Conservation (phyloP, 2,329 filamentous ascomycete genomes). For the Trichoderma sp. region DNA sequence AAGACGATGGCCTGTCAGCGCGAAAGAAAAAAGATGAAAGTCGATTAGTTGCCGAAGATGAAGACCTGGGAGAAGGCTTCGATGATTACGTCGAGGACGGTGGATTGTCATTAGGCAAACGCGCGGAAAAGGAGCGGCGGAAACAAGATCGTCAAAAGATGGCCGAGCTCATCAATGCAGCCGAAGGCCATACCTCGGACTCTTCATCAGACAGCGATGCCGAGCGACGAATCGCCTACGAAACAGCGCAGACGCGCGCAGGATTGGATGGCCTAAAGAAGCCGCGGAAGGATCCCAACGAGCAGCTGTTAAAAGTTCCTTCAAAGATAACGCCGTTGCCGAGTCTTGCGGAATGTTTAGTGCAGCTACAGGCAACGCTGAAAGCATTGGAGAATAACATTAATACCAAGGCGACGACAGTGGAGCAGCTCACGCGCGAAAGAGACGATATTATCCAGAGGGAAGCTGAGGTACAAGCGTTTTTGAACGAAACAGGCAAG, state of each 20-base stretch:
- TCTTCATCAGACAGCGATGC: slow-evolving; percentile 67
- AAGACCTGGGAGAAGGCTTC: slow-evolving; percentile 90
- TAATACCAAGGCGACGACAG: slow-evolving; percentile 55
- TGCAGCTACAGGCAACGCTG: slow-evolving; percentile 59
- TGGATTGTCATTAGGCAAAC: slow-evolving; percentile 70
- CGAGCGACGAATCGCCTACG: slow-evolving; percentile 76
- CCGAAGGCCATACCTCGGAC: slow-evolving; percentile 63
- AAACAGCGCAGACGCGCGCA: slow-evolving; percentile 78
- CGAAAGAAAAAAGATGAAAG: slow-evolving; percentile 64
- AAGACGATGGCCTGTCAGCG: slow-evolving; percentile 40
- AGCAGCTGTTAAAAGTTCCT: slow-evolving; percentile 54
- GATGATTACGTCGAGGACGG: slow-evolving; percentile 89
- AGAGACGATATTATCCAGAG: slow-evolving; percentile 64
- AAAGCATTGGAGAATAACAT: slow-evolving; percentile 62
- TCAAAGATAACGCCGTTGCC: slow-evolving; percentile 77
- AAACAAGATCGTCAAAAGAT: slow-evolving; percentile 70
- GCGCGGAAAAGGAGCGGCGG: slow-evolving; percentile 70
- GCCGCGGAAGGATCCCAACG: slow-evolving; percentile 32
- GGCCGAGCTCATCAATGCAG: slow-evolving; percentile 75
- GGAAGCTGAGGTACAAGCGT: slow-evolving; percentile 74
- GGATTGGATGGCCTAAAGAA: slow-evolving; percentile 71
- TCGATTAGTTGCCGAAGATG: slow-evolving; percentile 77
- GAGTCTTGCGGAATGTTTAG: slow-evolving; percentile 64
- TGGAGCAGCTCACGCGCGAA: slow-evolving; percentile 66
- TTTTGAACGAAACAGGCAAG: slow-evolving; percentile 77